Evolutionary conservation across 768 basidiomycete species (phyloP).

Genomic region (Zangia roseola): DNA sequence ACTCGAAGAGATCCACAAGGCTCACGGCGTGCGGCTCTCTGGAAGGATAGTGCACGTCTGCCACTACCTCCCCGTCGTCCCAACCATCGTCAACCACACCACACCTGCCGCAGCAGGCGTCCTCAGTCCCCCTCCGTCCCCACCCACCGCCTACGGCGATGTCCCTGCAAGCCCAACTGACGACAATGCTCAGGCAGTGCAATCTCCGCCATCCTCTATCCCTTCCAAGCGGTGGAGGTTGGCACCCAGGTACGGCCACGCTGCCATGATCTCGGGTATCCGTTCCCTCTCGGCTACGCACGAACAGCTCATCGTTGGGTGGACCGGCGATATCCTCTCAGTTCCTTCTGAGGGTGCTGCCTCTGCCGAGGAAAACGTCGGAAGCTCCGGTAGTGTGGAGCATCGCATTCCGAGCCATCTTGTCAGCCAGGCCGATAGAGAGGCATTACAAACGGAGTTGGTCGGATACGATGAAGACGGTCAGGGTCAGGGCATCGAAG

Average conservation of each 20-base stretch:
- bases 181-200: slow-evolving; percentile 1
- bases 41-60: slow-evolving; percentile 91
- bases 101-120: slow-evolving; percentile 43
- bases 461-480: slow-evolving; percentile 45
- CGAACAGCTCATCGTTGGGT: slow-evolving; percentile 90
- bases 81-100: slow-evolving; percentile 50
- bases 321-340: slow-evolving; percentile 86
- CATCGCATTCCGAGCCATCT: slow-evolving; percentile 45
- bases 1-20: slow-evolving; percentile 71
- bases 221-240: slow-evolving; percentile 63
- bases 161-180: slow-evolving; percentile 38
- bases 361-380: slow-evolving; percentile 26
- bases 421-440: slow-evolving; percentile 62
- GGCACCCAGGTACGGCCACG: slow-evolving; percentile 79
- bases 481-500: slow-evolving; percentile 46
- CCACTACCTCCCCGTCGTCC: slow-evolving; percentile 82
- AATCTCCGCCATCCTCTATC: slow-evolving; percentile 9
- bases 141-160: slow-evolving; percentile 56
- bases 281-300: slow-evolving; percentile 78
- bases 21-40: slow-evolving; percentile 70
- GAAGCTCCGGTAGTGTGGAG: slow-evolving; percentile 16
- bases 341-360: slow-evolving; percentile 31
- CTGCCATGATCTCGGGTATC: slow-evolving; percentile 94
- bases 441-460: slow-evolving; percentile 64
- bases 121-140: slow-evolving; percentile 76